Evolutionary conservation across 108 stramenopile species (phyloP), one percentile per base, ranked within the genome.

Genomic region (Nitzschia sp.): DNA sequence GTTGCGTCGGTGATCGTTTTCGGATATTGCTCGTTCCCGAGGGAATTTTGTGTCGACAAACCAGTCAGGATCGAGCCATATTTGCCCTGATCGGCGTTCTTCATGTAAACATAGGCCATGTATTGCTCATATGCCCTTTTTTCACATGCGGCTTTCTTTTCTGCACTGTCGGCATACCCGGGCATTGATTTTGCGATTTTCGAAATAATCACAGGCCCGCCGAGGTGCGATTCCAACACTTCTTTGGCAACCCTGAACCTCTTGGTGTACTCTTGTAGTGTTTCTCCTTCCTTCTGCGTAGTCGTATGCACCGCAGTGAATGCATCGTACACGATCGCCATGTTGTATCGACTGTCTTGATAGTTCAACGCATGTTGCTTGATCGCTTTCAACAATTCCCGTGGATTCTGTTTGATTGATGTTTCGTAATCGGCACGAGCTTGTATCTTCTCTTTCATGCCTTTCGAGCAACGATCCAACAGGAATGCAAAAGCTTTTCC

Each of bases 211-310:
- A 54, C 57, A 32, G 32, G 53, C 5, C 72, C 72, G 27, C 46
- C 26, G 21, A 73, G 21, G 34, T 73, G 74, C 11, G 66, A 67
- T 68, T 32, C 42, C 67, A 58, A 54, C 71, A 36, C 77, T 64
- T 72, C 63, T 64, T 31, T 51, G 8, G 46, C 63, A 21, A 31
- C 24, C 46, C 29, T 64, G 54, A 66, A 66, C 18, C 66, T 9
- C 46, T 32, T 54, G 9, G 53, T 55, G n/a, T 54, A 66, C 5
- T 66, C 66, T 6, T 66, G 27, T 6, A 66, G 53, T 30, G 28
- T 56, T 23, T 66, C 66, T 15, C 26, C 30, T 27, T 54, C 53
- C 24, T 46, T 64, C 42, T 64, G 62, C 6, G 9, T 8, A 24
- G 31, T 59, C 9, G 25, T 29, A 31, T 23, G 11, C 58, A 59